Conservation (phyloP, 1,284 basidiomycete species). For the Phylloboletellus chloephorus region DNA sequence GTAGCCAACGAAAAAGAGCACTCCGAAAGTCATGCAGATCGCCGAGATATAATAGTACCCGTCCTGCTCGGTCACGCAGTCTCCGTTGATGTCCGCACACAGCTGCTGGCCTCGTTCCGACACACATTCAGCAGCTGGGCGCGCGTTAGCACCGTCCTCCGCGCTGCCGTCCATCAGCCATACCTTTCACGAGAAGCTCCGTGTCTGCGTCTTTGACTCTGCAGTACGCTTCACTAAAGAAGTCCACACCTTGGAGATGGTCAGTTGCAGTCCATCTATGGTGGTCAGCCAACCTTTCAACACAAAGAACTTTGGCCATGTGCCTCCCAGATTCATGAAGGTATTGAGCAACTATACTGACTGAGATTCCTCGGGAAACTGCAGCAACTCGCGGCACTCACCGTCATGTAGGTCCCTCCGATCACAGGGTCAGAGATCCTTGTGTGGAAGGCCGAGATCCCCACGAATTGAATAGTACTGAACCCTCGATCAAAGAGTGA, state of each 20-base stretch:
- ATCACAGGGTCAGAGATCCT: slow-evolving; percentile 95
- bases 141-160: slow-evolving; percentile 10
- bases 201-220: slow-evolving; percentile 52
- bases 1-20: slow-evolving; percentile 66
- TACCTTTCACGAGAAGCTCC: slow-evolving; percentile 57
- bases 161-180: slow-evolving; percentile 12
- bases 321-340: slow-evolving; percentile 95
- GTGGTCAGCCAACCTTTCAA: slow-evolving; percentile 67
- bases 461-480: slow-evolving; percentile 97
- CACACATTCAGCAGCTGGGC: slow-evolving; percentile 75
- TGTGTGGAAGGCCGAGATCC: slow-evolving; percentile 97
- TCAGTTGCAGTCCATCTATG: slow-evolving; percentile 4
- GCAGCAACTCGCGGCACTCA: slow-evolving; percentile 35
- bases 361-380: slow-evolving; percentile 8
- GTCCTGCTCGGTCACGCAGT: slow-evolving; percentile 81
- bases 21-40: slow-evolving; percentile 75
- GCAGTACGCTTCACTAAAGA: slow-evolving; percentile 81
- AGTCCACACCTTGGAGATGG: slow-evolving; percentile 64
- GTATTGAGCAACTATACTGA: slow-evolving; percentile 80
- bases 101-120: slow-evolving; percentile 82
- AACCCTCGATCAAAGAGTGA: slow-evolving; percentile 4
- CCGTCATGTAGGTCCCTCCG: slow-evolving; percentile 98
- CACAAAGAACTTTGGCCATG: slow-evolving; percentile 94
- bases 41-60: slow-evolving; percentile 89
- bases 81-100: slow-evolving; percentile 74